Evolutionary conservation across 495 filamentous ascomycete species (phyloP).

Genomic region (Podospora didyma): DNA sequence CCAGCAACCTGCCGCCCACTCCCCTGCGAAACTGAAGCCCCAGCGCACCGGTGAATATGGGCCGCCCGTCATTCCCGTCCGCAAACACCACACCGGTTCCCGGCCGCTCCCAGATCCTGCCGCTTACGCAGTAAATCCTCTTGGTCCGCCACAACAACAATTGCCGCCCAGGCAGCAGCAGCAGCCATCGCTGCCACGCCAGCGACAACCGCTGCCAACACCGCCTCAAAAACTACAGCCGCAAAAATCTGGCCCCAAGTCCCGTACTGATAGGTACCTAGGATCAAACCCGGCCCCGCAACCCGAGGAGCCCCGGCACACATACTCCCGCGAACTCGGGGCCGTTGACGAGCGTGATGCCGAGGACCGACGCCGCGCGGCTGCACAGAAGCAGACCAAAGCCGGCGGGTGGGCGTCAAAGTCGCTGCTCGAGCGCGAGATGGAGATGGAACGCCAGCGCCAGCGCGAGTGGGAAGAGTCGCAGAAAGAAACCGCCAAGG

Average conservation of each 20-base stretch:
- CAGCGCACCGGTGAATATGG: conserved; percentile 28
- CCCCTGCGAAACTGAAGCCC: too few relatives aligned
- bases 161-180: conserved; percentile 20
- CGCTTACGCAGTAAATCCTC: conserved; percentile 26
- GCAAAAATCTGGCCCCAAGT: conserved; percentile 17
- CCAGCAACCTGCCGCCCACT: conserved; percentile 6
- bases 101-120: conserved; percentile 31
- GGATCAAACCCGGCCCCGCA: conserved; percentile 37
- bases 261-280: conserved; percentile 42
- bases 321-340: conserved; percentile 57
- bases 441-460: conserved; percentile 90
- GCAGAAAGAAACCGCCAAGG: conserved; percentile 68
- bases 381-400: conserved; percentile 64
- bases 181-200: conserved; percentile 12
- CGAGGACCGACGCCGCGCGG: conserved; percentile 62
- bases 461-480: conserved; percentile 93
- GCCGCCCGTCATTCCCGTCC: conserved; percentile 20
- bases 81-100: conserved; percentile 27
- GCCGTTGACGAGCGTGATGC: conserved; percentile 59
- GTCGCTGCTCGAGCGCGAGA: conserved; percentile 86
- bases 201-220: conserved; percentile 12
- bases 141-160: conserved; percentile 13
- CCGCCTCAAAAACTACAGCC: conserved; percentile 3
- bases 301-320: conserved; percentile 28
- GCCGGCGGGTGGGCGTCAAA: conserved; percentile 74